A percentile compares a stretch with the other conserved stretches of the same genome.
Conservation (phyloP, 441 rosid species). For the Brassica hybrid region DNA sequence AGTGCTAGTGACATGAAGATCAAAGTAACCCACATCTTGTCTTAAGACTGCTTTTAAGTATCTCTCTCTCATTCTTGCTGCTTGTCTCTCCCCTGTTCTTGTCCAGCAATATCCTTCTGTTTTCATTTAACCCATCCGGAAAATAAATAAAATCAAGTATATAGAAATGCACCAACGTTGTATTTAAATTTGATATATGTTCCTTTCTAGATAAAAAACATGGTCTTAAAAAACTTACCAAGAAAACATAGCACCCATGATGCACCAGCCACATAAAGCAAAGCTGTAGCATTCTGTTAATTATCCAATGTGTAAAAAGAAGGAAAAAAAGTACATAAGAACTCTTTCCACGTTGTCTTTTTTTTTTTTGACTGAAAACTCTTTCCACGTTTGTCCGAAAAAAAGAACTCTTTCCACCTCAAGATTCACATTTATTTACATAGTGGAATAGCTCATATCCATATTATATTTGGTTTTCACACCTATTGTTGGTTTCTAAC, state of each 20-base stretch:
- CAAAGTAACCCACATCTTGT: constrained; percentile 84
- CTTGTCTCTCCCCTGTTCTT: constrained; percentile 88
- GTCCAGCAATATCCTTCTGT: constrained; percentile 89
- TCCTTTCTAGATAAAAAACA: neutral
- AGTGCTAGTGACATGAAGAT: constrained; percentile 70
- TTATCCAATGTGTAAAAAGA: neutral
- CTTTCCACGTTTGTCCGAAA: no score
- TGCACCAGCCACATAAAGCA: constrained; percentile 13
- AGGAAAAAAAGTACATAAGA: neutral
- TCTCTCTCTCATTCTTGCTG: constrained; percentile 71
- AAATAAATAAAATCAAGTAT: neutral
- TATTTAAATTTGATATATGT: neutral
- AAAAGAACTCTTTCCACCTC: neutral
- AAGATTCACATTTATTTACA: neutral
- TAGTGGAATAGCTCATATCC: neutral
- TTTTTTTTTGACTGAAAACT: no score
- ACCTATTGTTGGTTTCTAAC: no score
- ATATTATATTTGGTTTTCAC: neutral
- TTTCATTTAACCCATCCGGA: neutral
- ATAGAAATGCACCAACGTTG: neutral
- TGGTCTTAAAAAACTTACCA: neutral
- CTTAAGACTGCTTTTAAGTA: constrained; percentile 76
- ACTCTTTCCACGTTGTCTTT: neutral
- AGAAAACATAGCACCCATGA: constrained; percentile 10
- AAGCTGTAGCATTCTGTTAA: neutral